These are phyloP conservation scores for Phytophthora fragariae DNA, from an alignment of 352 stramenopile genomes.

Conservation along the genomic window DNA sequence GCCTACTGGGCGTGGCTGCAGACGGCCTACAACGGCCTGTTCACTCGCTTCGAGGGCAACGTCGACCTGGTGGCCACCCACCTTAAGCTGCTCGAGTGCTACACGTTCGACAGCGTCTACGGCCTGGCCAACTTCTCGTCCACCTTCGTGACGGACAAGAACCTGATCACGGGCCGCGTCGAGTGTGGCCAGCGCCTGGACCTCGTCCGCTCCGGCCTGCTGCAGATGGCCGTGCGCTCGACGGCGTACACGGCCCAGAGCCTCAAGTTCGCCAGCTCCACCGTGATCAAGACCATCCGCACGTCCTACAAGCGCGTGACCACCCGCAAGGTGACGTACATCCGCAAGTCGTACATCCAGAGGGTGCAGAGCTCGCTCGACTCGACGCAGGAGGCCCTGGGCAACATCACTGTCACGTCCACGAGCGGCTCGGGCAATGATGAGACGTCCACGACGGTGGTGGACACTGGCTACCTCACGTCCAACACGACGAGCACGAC, in stretches of 20 bases:
- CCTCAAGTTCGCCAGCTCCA: slow-evolving; percentile 55
- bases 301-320: slow-evolving; percentile 49
- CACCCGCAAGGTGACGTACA: slow-evolving; percentile 41
- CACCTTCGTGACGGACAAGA: slow-evolving; percentile 61
- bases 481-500: slow-evolving; percentile 43
- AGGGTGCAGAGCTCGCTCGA: slow-evolving; percentile 42
- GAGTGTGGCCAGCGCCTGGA: slow-evolving; percentile 62
- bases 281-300: slow-evolving; percentile 50
- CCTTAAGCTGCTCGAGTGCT: slow-evolving; percentile 68
- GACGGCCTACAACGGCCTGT: slow-evolving; percentile 63
- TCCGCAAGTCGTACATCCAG: slow-evolving; percentile 49
- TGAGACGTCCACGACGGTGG: slow-evolving; percentile 33
- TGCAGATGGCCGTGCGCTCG: slow-evolving; percentile 53
- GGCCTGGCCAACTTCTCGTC: slow-evolving; percentile 53
- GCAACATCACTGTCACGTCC: slow-evolving; percentile 40
- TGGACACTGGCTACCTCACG: slow-evolving; percentile 43
- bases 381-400: slow-evolving; percentile 31
- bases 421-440: slow-evolving; percentile 27
- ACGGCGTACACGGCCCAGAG: slow-evolving; percentile 52
- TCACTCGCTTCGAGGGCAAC: slow-evolving; percentile 66
- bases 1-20: slow-evolving; percentile 72
- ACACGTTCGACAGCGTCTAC: slow-evolving; percentile 66
- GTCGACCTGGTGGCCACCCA: slow-evolving; percentile 66
- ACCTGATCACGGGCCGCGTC: slow-evolving; percentile 57
- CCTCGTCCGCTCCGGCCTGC: slow-evolving; percentile 50